Conservation (phyloP, 768 basidiomycete genomes). For the Crassisporium funariophilum region DNA sequence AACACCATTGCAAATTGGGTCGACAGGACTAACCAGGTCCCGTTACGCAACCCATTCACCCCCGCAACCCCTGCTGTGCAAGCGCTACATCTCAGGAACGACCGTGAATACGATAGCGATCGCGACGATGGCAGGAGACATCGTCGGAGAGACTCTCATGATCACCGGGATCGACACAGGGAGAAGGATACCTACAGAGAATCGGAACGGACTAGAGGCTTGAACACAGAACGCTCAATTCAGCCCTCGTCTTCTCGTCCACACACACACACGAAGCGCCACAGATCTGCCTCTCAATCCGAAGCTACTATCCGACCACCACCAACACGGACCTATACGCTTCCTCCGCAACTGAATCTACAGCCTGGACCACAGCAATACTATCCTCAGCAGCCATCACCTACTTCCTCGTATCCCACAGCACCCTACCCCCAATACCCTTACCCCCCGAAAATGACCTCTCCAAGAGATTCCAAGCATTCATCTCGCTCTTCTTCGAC, state of each 20-base stretch:
- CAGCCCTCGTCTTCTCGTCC: slow-evolving; percentile 7
- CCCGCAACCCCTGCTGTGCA: slow-evolving; percentile 33
- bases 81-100: slow-evolving; percentile 11
- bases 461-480: slow-evolving; percentile 28
- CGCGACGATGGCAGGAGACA: slow-evolving; percentile 7
- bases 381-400: no score
- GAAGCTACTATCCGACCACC: slow-evolving; percentile 15
- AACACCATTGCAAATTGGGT: slow-evolving; percentile 51
- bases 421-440: slow-evolving; percentile 8
- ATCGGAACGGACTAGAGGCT: slow-evolving; percentile 6
- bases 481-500: slow-evolving; percentile 29
- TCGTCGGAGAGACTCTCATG: slow-evolving; percentile 3
- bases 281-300: slow-evolving; percentile 27
- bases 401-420: slow-evolving; percentile 6
- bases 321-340: slow-evolving; percentile 16
- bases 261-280: slow-evolving; percentile 14
- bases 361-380: slow-evolving; percentile 8
- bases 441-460: slow-evolving; percentile 16
- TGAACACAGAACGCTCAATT: background rate
- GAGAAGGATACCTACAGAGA: slow-evolving; percentile 18
- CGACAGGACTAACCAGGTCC: slow-evolving; percentile 29
- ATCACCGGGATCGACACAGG: slow-evolving; percentile 9
- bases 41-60: slow-evolving; percentile 30
- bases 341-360: slow-evolving; percentile 20
- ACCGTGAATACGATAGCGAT: slow-evolving; percentile 12